Percentiles rank a stretch among this genome's conserved stretches.
Conservation (phyloP, 2,329 filamentous ascomycete species). For the Claviceps sp. region DNA sequence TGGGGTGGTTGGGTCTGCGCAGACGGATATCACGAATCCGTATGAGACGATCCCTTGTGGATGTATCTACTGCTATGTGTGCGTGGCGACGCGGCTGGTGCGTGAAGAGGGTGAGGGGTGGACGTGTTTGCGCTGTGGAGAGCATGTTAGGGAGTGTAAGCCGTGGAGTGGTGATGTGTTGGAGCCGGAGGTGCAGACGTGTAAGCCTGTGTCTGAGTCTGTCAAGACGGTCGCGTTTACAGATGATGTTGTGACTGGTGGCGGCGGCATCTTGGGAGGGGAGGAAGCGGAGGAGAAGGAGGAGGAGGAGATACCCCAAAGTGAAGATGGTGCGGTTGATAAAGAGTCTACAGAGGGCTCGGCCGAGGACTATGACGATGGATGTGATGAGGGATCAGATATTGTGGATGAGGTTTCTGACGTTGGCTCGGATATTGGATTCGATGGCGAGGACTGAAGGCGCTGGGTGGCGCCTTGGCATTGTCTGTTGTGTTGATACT, state of each 20-base stretch:
- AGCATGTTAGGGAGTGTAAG: constrained; percentile 68
- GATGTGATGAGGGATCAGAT: constrained; percentile 4
- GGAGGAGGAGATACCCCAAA: constrained; percentile 10
- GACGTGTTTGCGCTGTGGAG: constrained; percentile 80
- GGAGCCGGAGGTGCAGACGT: constrained; percentile 34
- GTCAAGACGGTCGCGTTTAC: constrained; percentile 51
- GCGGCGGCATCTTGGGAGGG: constrained; percentile 18
- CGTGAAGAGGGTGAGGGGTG: constrained; percentile 90
- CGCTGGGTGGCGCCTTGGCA: neutral
- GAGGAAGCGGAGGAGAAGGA: constrained; percentile 12
- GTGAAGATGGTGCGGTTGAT: neutral
- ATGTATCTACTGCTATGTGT: constrained; percentile 93
- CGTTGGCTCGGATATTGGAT: constrained; percentile 3
- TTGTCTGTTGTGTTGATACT: neutral
- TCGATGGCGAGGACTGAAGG: constrained; percentile 4
- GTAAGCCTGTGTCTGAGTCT: constrained; percentile 24
- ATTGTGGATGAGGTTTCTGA: constrained; percentile 5
- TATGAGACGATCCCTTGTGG: constrained; percentile 85
- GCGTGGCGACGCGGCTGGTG: constrained; percentile 79
- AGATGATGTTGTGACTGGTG: constrained; percentile 32
- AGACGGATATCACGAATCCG: constrained; percentile 90
- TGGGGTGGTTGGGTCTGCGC: constrained; percentile 74
- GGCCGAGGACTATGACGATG: constrained; percentile 7
- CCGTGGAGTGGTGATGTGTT: constrained; percentile 89
- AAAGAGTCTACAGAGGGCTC: constrained; percentile 10